Evolutionary conservation across 2,329 filamentous ascomycete genomes (phyloP).

Genomic region (Apiospora kogelbergensis): DNA sequence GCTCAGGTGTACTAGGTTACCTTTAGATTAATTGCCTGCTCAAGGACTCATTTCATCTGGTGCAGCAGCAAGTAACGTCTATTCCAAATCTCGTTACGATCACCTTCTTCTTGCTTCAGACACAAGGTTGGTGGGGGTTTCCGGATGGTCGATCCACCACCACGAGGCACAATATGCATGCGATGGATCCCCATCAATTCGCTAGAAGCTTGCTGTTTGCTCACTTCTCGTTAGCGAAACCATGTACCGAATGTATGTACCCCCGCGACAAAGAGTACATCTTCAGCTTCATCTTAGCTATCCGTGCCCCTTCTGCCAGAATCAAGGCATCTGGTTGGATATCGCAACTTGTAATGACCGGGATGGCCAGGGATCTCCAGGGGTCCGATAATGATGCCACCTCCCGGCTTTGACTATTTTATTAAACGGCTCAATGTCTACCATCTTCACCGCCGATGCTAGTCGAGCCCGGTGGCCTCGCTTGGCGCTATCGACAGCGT

Average conservation of each 20-base stretch:
- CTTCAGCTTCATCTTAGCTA: background rate
- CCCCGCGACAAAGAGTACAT: background rate
- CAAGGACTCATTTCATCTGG: conserved; percentile 1
- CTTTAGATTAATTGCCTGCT: conserved; percentile 3
- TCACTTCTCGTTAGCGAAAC: background rate
- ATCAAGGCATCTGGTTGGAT: conserved; percentile 5
- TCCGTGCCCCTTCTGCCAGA: background rate
- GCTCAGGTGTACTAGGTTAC: background rate
- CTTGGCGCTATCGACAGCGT: conserved; percentile 5
- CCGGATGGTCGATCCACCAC: conserved; percentile 3
- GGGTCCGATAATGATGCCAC: conserved; percentile 4
- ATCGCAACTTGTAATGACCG: background rate
- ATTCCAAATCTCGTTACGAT: conserved; percentile 8
- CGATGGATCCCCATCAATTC: background rate
- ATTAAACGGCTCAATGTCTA: background rate
- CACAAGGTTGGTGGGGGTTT: conserved; percentile 3
- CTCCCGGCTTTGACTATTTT: background rate
- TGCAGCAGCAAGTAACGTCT: background rate
- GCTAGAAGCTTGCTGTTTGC: background rate
- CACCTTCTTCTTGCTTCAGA: conserved; percentile 2
- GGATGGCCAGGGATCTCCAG: background rate
- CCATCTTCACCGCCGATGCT: background rate
- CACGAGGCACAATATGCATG: background rate
- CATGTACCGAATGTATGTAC: background rate
- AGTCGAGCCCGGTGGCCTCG: background rate